Conservation (phyloP, 139 green algal species). For the Limnomonas spitsbergensis region DNA sequence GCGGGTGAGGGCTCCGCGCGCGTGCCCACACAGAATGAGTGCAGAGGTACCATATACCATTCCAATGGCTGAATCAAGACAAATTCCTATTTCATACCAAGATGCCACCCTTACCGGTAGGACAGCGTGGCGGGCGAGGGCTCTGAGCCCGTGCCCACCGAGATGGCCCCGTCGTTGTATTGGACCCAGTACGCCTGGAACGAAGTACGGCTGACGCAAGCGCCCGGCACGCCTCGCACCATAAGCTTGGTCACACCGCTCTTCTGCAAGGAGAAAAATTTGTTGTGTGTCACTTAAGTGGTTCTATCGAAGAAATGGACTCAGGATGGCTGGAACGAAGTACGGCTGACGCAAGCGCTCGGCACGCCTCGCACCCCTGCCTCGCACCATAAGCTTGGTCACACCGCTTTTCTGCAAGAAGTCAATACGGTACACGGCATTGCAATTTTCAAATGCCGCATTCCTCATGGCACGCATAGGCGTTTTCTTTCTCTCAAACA, state of each 20-base stretch:
- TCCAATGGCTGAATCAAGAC: too few species aligned
- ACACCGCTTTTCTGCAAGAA: constrained; percentile 69
- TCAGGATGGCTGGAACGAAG: constrained; percentile 35
- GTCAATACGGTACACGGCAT: too few species aligned
- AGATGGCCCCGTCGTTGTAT: constrained; percentile 24
- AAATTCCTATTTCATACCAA: too few species aligned
- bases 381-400: constrained; percentile 31
- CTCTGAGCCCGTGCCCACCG: constrained; percentile 14
- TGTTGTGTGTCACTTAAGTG: not conserved
- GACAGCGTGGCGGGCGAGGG: not conserved
- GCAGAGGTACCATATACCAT: too few species aligned
- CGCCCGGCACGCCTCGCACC: constrained; percentile 31
- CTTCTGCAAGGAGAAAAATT: constrained; percentile 55
- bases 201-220: constrained; percentile 19
- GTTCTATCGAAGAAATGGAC: constrained; percentile 28
- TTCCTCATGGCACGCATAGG: not conserved
- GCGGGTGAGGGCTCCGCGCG: too few species aligned
- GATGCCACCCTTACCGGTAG: too few species aligned
- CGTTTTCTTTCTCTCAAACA: constrained; percentile 21
- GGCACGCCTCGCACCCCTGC: constrained; percentile 27
- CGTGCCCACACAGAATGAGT: too few species aligned
- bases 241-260: constrained; percentile 47
- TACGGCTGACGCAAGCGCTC: constrained; percentile 22
- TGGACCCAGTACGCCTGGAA: constrained; percentile 42
- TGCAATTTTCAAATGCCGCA: too few species aligned